Percentiles rank a stretch among this genome's conserved stretches.
These are phyloP conservation scores for Myxozyma geophila DNA, from an alignment of 805 yeast species.

Conservation along the genomic window DNA sequence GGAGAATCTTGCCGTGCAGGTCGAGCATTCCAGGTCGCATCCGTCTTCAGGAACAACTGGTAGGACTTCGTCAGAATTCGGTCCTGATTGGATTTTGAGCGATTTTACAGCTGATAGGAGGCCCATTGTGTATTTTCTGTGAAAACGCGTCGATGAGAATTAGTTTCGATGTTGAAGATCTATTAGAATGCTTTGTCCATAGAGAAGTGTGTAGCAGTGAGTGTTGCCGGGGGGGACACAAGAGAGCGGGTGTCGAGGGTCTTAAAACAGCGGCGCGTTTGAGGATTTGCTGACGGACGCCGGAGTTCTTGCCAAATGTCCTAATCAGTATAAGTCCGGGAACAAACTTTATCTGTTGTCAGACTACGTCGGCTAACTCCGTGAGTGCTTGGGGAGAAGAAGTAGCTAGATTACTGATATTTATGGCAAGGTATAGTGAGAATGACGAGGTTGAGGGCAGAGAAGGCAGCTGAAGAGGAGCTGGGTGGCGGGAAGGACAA, in stretches of 20 bases:
- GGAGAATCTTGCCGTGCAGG: constrained; percentile 62
- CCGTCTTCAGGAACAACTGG: constrained; percentile 30
- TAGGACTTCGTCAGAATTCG: constrained; percentile 5
- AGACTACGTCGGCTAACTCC: too few species aligned
- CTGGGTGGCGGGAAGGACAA: not conserved
- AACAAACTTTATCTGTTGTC: too few species aligned
- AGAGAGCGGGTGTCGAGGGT: too few species aligned
- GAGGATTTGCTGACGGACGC: too few species aligned
- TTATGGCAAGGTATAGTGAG: not conserved
- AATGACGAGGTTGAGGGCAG: not conserved
- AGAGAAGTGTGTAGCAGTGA: too few species aligned
- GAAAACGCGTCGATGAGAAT: not conserved
- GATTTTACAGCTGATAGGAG: constrained; percentile 13
- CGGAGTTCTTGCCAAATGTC: too few species aligned
- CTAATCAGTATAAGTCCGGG: too few species aligned
- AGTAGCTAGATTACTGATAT: not conserved
- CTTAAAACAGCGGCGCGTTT: too few species aligned
- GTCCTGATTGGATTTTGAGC: not conserved
- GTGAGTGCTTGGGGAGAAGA: not conserved
- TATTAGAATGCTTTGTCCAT: too few species aligned
- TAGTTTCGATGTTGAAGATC: not conserved
- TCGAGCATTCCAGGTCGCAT: constrained; percentile 49
- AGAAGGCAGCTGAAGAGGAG: not conserved
- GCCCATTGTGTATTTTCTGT: constrained; percentile 12
- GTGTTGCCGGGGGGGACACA: too few species aligned